A percentile compares a stretch with the other conserved stretches of the same genome.
These are phyloP conservation scores for Colletotrichum liriopes DNA, from an alignment of 2,329 filamentous ascomycete species.

Conservation along the genomic window DNA sequence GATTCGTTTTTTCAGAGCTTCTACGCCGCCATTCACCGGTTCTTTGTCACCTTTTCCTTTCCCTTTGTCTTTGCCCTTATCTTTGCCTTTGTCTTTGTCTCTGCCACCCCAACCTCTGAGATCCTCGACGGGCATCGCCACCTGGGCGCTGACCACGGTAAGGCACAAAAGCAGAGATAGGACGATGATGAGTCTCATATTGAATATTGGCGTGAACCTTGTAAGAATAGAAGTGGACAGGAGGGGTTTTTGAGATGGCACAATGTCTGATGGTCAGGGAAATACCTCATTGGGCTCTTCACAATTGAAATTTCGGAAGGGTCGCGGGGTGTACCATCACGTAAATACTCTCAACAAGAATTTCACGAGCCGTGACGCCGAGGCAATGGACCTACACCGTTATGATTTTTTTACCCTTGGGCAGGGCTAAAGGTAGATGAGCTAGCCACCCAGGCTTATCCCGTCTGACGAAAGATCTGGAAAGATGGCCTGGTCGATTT, in stretches of 20 bases:
- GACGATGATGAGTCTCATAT: conserved; percentile 19
- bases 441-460: not conserved
- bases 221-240: not conserved
- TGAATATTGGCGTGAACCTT: not conserved
- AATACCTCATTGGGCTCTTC: not conserved
- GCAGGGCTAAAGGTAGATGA: conserved; percentile 15
- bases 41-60: conserved; percentile 15
- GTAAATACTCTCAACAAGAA: conserved; percentile 28
- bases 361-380: conserved; percentile 39
- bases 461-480: conserved; percentile 16
- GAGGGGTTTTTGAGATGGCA: not conserved
- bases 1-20: conserved; percentile 16
- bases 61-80: not conserved
- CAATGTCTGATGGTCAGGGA: not conserved
- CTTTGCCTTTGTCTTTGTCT: not conserved
- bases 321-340: conserved; percentile 16
- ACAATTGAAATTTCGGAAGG: not conserved
- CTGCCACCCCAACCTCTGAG: conserved; percentile 1
- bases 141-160: conserved; percentile 11
- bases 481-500: conserved; percentile 1
- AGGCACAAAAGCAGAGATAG: conserved; percentile 28
- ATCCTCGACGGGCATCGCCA: conserved; percentile 14
- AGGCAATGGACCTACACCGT: conserved; percentile 17
- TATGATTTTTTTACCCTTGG: conserved; percentile 7
- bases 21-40: conserved; percentile 17